Base-by-base conservation (phyloP, 441 rosid genomes). In the Capsella rubella region DNA sequence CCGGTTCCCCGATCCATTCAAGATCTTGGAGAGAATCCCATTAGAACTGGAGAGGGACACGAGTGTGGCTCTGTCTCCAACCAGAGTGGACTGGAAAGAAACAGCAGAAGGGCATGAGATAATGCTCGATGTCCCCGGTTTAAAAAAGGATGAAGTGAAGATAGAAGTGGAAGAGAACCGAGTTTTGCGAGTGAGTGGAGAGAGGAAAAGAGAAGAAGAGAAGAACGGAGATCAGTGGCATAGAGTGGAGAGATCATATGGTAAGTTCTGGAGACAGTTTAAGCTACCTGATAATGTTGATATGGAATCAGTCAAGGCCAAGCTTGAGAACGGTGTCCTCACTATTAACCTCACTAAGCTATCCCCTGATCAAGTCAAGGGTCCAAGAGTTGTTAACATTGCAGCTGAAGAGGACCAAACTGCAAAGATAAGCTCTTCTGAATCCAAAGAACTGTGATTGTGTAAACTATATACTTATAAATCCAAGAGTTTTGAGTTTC, bases 71-170 rank as follows among this genome's bases (percentile, higher is more conserved):
- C 74, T 81, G 1, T 84, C 87, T 1, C 87, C 88, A 4, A 83
- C 89, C 0, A 84, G 85, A 62, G 97, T 89, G 0, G 97, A 92
- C 84, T 89, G 97, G 97, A 90, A 89, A 67, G 97, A 92, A 72
- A 92, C 96, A 2, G 55, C 85, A 13, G 85, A 87, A 29, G 83
- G 89, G 13, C 98, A 92, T 60, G 67, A 75, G 46, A 89, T 89
- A 15, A 74, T 64, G 86, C 64, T 92, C 6, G 96, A 92, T 52
- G 84, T 92, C 0, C 96, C 98, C 0, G 98, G 96, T 65, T 8
- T 92, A 77, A 83, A 75, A 79, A 87, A 82, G 73, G 96, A 89
- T 15, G 96, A 89, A 42, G 59, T 92, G 14, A 92, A 92, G 87
- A 86, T 92, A 21, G 96, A 92, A 69, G 82, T 92, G 35, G 85